A percentile compares a stretch with the other conserved stretches of the same genome.
These are phyloP conservation scores for Mucor circinelloides DNA, from an alignment of 371 early-diverging fungal genomes.

Conservation along the genomic window DNA sequence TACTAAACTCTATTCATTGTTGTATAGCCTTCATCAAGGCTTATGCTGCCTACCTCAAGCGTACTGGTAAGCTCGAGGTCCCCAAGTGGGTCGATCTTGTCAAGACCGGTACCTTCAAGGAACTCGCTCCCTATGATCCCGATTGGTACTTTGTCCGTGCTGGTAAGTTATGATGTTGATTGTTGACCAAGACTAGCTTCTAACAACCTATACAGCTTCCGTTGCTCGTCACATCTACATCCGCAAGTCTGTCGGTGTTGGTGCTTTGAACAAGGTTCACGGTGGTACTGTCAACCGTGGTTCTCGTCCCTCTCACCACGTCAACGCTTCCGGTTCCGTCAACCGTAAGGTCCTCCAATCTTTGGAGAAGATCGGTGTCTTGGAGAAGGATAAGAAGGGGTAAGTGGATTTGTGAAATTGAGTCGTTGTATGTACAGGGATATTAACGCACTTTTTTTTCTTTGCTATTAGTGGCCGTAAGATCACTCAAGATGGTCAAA, in stretches of 20 bases:
- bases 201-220: conserved; percentile 60
- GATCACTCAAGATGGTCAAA: conserved; percentile 82
- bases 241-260: conserved; percentile 90
- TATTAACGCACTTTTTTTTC: neutral
- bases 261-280: conserved; percentile 89
- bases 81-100: conserved; percentile 97
- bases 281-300: conserved; percentile 94
- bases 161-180: conserved; percentile 52
- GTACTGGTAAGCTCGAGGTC: conserved; percentile 95
- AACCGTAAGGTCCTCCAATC: conserved; percentile 94
- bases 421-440: neutral
- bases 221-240: conserved; percentile 98
- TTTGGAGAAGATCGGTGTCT: conserved; percentile 94
- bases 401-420: conserved; percentile 32
- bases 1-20: neutral
- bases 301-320: conserved; percentile 88
- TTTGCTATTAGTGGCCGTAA: conserved; percentile 70
- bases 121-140: conserved; percentile 94
- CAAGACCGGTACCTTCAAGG: conserved; percentile 95
- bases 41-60: conserved; percentile 96
- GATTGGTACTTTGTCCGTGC: conserved; percentile 98
- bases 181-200: neutral
- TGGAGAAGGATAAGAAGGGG: conserved; percentile 89
- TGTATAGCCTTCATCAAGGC: conserved; percentile 84
- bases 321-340: conserved; percentile 85